Percentiles rank a stretch among this genome's conserved stretches.
Conservation (phyloP, 352 stramenopile species). For the Pythium angustatum region DNA sequence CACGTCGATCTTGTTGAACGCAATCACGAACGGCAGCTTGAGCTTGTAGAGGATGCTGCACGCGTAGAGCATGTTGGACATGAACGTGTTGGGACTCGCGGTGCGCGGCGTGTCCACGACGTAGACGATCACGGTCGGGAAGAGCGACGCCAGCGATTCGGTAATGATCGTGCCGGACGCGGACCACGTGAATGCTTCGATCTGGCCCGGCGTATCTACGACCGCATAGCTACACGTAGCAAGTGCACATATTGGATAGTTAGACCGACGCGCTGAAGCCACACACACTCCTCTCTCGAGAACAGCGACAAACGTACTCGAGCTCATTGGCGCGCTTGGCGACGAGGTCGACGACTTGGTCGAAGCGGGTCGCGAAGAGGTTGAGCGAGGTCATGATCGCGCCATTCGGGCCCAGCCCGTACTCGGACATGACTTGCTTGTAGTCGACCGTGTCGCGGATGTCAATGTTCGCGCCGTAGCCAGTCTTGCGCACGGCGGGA, state of each 20-base stretch:
- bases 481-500: constrained; percentile 95
- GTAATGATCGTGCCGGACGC: constrained; percentile 98
- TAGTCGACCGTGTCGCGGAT: constrained; percentile 99
- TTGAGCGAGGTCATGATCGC: constrained; percentile 99
- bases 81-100: constrained; percentile 97
- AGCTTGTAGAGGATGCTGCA: constrained; percentile 99
- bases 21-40: constrained; percentile 95
- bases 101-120: constrained; percentile 98
- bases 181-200: constrained; percentile 99
- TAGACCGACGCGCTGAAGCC: neutral
- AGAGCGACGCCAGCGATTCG: constrained; percentile 95
- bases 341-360: constrained; percentile 96
- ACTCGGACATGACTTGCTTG: constrained; percentile 98
- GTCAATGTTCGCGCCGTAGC: constrained; percentile 97
- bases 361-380: constrained; percentile 99
- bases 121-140: constrained; percentile 98
- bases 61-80: constrained; percentile 99
- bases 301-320: constrained; percentile 53
- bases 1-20: constrained; percentile 99
- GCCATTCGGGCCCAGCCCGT: constrained; percentile 97
- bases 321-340: constrained; percentile 86
- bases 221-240: constrained; percentile 88
- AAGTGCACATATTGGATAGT: neutral
- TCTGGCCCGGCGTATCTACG: constrained; percentile 98
- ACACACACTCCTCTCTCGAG: no score